A percentile compares a stretch with the other conserved stretches of the same genome.
Conservation (phyloP, 2,329 filamentous ascomycete species). For the Penicillium thymicola region DNA sequence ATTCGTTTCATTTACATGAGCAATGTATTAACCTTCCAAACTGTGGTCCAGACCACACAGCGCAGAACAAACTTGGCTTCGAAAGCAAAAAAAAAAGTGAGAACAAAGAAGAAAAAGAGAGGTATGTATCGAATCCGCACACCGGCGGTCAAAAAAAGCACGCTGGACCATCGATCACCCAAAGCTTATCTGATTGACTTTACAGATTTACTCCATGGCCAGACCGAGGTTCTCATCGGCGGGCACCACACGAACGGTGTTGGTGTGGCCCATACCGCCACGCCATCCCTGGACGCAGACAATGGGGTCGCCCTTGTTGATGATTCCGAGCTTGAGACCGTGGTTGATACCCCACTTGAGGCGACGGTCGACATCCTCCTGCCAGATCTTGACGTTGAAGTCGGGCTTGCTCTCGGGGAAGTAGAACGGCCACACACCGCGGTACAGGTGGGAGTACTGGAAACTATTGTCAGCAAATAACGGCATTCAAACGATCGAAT, state of each 20-base stretch:
- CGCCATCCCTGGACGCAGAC: constrained; percentile 67
- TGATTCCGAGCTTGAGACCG: constrained; percentile 76
- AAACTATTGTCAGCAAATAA: constrained; percentile 15
- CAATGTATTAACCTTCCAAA: constrained; percentile 29
- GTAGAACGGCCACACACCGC: constrained; percentile 95
- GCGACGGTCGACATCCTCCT: constrained; percentile 96
- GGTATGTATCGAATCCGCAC: constrained; percentile 25
- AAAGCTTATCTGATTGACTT: constrained; percentile 5
- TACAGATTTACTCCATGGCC: constrained; percentile 29
- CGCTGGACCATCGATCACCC: constrained; percentile 6
- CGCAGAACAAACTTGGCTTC: constrained; percentile 19
- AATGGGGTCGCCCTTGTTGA: constrained; percentile 72
- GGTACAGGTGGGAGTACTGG: constrained; percentile 86
- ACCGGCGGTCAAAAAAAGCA: constrained; percentile 19
- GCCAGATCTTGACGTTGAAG: constrained; percentile 90
- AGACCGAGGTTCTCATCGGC: constrained; percentile 47
- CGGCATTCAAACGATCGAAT: not conserved
- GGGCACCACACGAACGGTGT: constrained; percentile 56
- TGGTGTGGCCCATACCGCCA: constrained; percentile 66
- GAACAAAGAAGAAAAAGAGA: constrained; percentile 14
- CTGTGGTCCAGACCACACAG: constrained; percentile 23
- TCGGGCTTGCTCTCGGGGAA: constrained; percentile 93
- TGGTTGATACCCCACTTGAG: constrained; percentile 95
- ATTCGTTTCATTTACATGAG: constrained; percentile 31
- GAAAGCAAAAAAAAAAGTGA: constrained; percentile 7